Evolutionary conservation across 441 rosid genomes (phyloP), one percentile per base, ranked within the genome.

Genomic region (Gossypium gossypioides): DNA sequence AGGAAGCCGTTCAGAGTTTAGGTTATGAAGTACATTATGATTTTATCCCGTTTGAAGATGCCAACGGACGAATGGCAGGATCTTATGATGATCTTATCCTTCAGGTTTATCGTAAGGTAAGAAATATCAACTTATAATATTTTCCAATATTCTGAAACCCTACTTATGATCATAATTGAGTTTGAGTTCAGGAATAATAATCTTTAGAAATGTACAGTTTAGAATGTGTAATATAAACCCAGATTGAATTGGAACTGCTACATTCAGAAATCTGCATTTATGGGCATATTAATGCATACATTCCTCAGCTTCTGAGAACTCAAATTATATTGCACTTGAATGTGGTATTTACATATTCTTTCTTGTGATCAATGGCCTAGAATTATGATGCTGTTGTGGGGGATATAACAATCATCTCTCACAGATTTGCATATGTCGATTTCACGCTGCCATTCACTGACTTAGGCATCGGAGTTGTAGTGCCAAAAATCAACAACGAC

Each of bases 371-470:
- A 58, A 58, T 3, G 46, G 1, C 4, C 0, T 81, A 86, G 86
- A 65, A 6, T 2, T 77, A 42, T 13, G 85, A 88, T 80, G 88
- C 79, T 0, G 78, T 68, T 0, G 88, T 79, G 15, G 90, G 89
- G 27, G 92, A 88, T 57, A 13, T 50, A 59, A 78, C 90, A 13
- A 82, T 86, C 40, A 22, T 65, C 6, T 73, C 83, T 0, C 4
- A 51, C 18, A 73, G 86, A 29, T 72, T 85, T 0, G 0, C 0
- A 21, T 46, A 1, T 7, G 82, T 71, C 9, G 89, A 85, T 12
- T 88, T 88, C 52, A 81, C 89, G 4, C 13, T 78, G 65, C 90
- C 92, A 0, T 88, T 58, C 71, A 24, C 84, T 18, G 88, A 86
- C 4, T 73, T 84, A 5, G 85, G 92, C 5, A 78, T 85, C 9